Base-by-base conservation (phyloP, 768 basidiomycete genomes). In the Rhizopogon salebrosus region DNA sequence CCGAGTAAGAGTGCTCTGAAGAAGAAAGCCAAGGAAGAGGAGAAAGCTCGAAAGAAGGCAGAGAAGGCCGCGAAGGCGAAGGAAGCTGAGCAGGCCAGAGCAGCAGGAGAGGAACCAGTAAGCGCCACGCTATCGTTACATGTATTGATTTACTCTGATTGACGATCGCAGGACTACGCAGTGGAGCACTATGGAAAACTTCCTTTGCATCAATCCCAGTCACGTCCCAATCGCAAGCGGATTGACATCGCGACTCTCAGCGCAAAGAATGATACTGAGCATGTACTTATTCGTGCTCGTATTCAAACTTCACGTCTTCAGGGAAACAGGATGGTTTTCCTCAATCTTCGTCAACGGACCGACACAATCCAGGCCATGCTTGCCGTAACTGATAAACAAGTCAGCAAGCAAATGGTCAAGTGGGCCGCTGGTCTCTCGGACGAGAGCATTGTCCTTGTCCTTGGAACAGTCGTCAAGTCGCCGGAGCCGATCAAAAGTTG, bases 361-460 rank as follows among this genome's bases (percentile, higher is more conserved):
- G 79, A 87, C 64, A 78, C 95, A 51, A 84, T 99, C 8, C 95
- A 98, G 67, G 94, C 89, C 34, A 73, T 98, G 37, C 74, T 95
- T 55, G 70, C 75, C 43, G 82, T 89, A 22, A 73, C 86, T 9
- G 79, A 83, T 10, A 87, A 82, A 41, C 84, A 81, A 62, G 79
- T 98, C 24, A 95, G 92, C 56, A 98, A 95, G 72, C 94, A 95
- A 67, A 99, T 99, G 97, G 82, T 93, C 36, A 97, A 93, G 71
- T 98, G 89, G 88, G 82, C 86, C 16, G 84, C 84, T 18, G 65
- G 80, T 23, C 72, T 98, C 46, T 75, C 85, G 24, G 80, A 81
- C 61, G 97, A 99, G 74, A 90, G 87, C 54, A 94, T 99, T 62
- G 87, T 98, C 5, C 81, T 95, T 22, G 87, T 95, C 5, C 87